A percentile compares a stretch with the other conserved stretches of the same genome.
Evolutionary conservation across 2,329 filamentous ascomycete genomes (phyloP).

Genomic region (Trichoderma pleuroti): DNA sequence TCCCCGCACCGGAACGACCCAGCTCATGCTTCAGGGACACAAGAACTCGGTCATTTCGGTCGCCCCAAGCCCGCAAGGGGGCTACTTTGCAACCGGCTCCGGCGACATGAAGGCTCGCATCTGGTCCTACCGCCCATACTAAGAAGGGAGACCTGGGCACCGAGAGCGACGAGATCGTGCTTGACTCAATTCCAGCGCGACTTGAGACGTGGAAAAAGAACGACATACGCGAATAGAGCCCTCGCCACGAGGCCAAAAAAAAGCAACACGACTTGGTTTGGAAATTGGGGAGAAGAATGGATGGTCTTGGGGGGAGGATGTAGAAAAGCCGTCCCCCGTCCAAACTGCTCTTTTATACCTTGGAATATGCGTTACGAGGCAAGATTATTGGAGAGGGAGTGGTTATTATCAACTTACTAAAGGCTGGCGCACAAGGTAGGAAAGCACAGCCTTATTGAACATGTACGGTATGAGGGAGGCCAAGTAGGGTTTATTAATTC

Average conservation of each 20-base stretch:
- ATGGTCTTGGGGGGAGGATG: not conserved
- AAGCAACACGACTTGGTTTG: not conserved
- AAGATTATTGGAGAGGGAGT: slow-evolving; percentile 18
- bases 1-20: slow-evolving; percentile 83
- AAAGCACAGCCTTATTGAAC: slow-evolving; percentile 26
- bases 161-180: not conserved
- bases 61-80: slow-evolving; percentile 82
- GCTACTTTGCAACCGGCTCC: slow-evolving; percentile 91
- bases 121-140: slow-evolving; percentile 72
- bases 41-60: slow-evolving; percentile 99
- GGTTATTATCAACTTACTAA: slow-evolving; percentile 6
- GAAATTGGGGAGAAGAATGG: not conserved
- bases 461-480: slow-evolving; percentile 26
- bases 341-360: slow-evolving; percentile 7
- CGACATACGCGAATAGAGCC: not conserved
- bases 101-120: slow-evolving; percentile 97
- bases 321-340: not conserved
- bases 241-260: not conserved
- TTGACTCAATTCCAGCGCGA: not conserved
- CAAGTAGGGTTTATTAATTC: slow-evolving; percentile 25
- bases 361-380: slow-evolving; percentile 14
- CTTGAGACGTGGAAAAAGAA: not conserved
- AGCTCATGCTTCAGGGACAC: slow-evolving; percentile 97
- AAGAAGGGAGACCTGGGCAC: slow-evolving; percentile 17
- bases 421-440: slow-evolving; percentile 30